Conservation (phyloP, 2,329 filamentous ascomycete genomes). For the Fusarium sp. region DNA sequence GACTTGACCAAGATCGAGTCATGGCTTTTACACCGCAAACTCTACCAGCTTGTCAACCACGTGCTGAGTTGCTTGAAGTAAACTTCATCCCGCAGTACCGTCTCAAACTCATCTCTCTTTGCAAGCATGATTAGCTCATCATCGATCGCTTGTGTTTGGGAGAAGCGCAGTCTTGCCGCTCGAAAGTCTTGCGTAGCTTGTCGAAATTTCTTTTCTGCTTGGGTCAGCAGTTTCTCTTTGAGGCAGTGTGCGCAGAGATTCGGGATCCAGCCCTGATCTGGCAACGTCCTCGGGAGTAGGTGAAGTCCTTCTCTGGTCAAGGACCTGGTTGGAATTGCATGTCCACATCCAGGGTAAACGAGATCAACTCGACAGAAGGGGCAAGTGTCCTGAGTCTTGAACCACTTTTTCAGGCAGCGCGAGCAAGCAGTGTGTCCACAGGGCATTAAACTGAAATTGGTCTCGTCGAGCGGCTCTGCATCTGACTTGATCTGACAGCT, state of each 20-base stretch:
- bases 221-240: conserved; percentile 8
- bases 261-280: conserved; percentile 49
- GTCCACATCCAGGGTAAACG: conserved; percentile 47
- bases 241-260: conserved; percentile 37
- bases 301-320: conserved; percentile 49
- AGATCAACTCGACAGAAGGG: conserved; percentile 52
- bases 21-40: conserved; percentile 13
- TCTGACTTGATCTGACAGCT: conserved; percentile 36
- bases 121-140: conserved; percentile 31
- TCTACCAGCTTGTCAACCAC: conserved; percentile 45
- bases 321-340: conserved; percentile 43
- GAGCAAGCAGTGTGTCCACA: conserved; percentile 53
- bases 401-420: conserved; percentile 48
- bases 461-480: conserved; percentile 21
- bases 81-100: conserved; percentile 37
- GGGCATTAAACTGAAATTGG: conserved; percentile 49
- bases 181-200: conserved; percentile 22
- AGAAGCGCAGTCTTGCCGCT: conserved; percentile 29
- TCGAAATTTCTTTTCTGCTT: conserved; percentile 27
- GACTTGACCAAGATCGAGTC: conserved; percentile 14
- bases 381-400: conserved; percentile 44
- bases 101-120: conserved; percentile 39
- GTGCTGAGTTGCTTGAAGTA: conserved; percentile 38
- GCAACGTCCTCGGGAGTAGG: conserved; percentile 50
- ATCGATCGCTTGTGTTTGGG: conserved; percentile 18